Percentiles rank a stretch among this genome's conserved stretches.
These are phyloP conservation scores for Pouteria glomerata DNA, from an alignment of 148 eudicot genomes.

Conservation along the genomic window DNA sequence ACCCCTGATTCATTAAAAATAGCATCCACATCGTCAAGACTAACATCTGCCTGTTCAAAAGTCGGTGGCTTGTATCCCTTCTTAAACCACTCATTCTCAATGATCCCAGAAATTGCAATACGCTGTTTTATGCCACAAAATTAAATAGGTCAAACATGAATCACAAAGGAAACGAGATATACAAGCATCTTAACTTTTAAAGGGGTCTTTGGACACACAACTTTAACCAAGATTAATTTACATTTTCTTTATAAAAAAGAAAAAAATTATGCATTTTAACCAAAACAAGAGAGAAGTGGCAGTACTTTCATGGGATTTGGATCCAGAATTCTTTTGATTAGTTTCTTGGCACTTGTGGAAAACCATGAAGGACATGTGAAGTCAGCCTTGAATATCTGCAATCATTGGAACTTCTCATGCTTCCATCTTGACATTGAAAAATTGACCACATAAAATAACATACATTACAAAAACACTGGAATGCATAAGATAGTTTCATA, in stretches of 20 bases:
- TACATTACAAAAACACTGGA: not conserved
- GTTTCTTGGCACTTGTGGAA: constrained; percentile 65
- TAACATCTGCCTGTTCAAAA: constrained; percentile 61
- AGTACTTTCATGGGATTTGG: constrained; percentile 74
- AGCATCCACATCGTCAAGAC: constrained; percentile 64
- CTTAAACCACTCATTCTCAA: constrained; percentile 90
- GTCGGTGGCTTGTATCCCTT: constrained; percentile 68
- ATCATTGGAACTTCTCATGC: not conserved
- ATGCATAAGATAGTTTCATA: not conserved
- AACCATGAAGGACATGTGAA: constrained; percentile 79
- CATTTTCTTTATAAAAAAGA: not conserved
- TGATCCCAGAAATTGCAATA: constrained; percentile 63
- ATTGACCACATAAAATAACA: not conserved
- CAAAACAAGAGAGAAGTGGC: not conserved
- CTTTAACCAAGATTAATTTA: not conserved
- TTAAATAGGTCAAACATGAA: not conserved
- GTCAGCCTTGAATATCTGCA: constrained; percentile 67
- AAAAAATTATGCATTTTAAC: not conserved
- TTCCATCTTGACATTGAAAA: too few relatives aligned
- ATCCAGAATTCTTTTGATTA: constrained; percentile 66
- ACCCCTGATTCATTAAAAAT: constrained; percentile 64
- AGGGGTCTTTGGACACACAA: not conserved
- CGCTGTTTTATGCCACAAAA: constrained; percentile 48
- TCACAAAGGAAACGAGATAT: not conserved
- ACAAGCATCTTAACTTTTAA: not conserved